Evolutionary conservation across 2,329 filamentous ascomycete species (phyloP).

Genomic region (Fusarium hostae): DNA sequence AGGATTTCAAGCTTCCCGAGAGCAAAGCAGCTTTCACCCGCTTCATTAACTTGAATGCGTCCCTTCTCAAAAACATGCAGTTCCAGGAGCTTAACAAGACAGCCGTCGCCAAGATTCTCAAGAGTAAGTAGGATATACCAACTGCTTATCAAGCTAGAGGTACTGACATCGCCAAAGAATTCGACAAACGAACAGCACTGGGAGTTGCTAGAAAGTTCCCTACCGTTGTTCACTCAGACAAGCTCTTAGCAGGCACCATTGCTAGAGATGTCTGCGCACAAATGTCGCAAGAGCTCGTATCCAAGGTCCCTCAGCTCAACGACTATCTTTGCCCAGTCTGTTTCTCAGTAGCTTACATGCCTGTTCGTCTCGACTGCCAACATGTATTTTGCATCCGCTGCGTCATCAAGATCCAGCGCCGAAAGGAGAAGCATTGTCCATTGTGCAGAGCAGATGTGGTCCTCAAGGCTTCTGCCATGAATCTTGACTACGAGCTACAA

Average conservation of each 20-base stretch:
- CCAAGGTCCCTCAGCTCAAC: conserved; percentile 81
- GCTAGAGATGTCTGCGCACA: conserved; percentile 81
- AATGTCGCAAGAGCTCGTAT: conserved; percentile 77
- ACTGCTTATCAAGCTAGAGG: neutral
- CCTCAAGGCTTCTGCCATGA: conserved; percentile 74
- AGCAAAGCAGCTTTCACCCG: conserved; percentile 72
- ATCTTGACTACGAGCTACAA: conserved; percentile 75
- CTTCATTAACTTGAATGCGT: conserved; percentile 78
- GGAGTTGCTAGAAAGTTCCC: conserved; percentile 74
- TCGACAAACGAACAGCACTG: conserved; percentile 85
- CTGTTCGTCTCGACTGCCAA: conserved; percentile 78
- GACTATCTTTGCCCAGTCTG: conserved; percentile 88
- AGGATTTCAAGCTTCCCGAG: conserved; percentile 72
- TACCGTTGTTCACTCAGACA: conserved; percentile 65
- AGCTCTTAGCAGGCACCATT: conserved; percentile 72
- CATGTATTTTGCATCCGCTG: conserved; percentile 89
- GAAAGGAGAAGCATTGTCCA: conserved; percentile 75
- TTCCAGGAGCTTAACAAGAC: conserved; percentile 87
- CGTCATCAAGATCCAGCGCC: conserved; percentile 80
- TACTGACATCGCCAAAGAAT: conserved; percentile 67
- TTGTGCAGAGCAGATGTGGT: conserved; percentile 80
- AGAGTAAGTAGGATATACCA: conserved; percentile 66
- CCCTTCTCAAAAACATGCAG: conserved; percentile 80
- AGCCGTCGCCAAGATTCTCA: conserved; percentile 84
- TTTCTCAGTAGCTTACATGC: conserved; percentile 81